Evolutionary conservation across 176 grass and related monocot species (phyloP).

Genomic region (Triticum urartu): DNA sequence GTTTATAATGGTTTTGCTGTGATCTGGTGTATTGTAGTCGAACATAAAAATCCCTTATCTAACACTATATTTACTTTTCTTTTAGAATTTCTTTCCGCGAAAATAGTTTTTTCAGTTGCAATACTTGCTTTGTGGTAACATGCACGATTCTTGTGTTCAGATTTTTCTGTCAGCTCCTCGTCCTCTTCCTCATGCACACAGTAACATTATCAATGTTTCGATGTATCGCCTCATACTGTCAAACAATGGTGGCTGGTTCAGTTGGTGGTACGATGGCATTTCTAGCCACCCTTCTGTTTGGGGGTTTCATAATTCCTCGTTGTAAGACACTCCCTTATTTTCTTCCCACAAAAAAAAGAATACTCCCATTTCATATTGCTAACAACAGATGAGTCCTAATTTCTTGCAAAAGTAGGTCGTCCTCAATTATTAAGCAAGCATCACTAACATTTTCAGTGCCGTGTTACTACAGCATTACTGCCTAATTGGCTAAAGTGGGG

Average conservation of each 20-base stretch:
- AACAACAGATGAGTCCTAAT: neutral
- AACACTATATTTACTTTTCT: neutral
- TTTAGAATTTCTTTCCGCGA: neutral
- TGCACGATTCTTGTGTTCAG: constrained; percentile 19
- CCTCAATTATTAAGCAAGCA: neutral
- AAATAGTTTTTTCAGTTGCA: neutral
- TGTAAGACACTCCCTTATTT: constrained; percentile 45
- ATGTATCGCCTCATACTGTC: constrained; percentile 54
- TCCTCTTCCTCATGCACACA: constrained; percentile 57
- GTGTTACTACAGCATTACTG: constrained; percentile 51
- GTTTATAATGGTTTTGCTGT: neutral
- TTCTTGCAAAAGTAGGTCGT: neutral
- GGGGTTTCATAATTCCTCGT: constrained; percentile 72
- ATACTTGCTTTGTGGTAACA: neutral
- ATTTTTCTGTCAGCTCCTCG: constrained; percentile 67
- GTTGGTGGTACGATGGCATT: constrained; percentile 32
- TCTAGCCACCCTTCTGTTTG: constrained; percentile 50
- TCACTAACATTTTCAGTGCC: neutral
- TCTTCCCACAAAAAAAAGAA: neutral
- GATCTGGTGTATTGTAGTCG: neutral
- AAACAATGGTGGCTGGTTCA: constrained; percentile 49
- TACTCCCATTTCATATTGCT: constrained; percentile 6
- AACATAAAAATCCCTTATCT: neutral
- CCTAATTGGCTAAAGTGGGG: constrained; percentile 86
- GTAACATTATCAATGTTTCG: constrained; percentile 62